Evolutionary conservation across 306 rosid genomes (phyloP).

Genomic region (Mucuna pruriens): DNA sequence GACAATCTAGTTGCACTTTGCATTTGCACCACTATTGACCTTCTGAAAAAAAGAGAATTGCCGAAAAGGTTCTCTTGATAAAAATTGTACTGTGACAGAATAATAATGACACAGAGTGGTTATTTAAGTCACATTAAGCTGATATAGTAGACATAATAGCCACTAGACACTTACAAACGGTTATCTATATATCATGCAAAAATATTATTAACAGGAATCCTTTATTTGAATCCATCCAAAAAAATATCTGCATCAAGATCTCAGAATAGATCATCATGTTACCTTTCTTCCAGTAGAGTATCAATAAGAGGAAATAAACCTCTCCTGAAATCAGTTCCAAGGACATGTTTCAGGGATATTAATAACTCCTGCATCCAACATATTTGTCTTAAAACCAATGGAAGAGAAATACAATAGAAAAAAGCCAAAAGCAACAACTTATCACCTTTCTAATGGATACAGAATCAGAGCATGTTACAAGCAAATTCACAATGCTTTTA

Average conservation of each 20-base stretch:
- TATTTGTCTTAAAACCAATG: slow-evolving; percentile 19
- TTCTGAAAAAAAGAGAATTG: background rate
- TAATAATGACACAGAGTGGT: background rate
- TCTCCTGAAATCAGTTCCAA: slow-evolving; percentile 97
- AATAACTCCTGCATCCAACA: slow-evolving; percentile 83
- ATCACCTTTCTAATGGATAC: slow-evolving; percentile 95
- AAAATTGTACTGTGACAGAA: background rate
- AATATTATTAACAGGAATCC: slow-evolving; percentile 12
- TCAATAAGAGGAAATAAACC: slow-evolving; percentile 98
- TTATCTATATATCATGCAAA: slow-evolving; percentile 4
- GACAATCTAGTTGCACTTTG: slow-evolving; percentile 5
- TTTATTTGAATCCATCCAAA: slow-evolving; percentile 3
- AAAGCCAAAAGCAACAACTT: slow-evolving; percentile 20
- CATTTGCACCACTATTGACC: slow-evolving; percentile 10
- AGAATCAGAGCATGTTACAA: slow-evolving; percentile 98
- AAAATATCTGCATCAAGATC: slow-evolving; percentile 6
- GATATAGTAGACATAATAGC: background rate
- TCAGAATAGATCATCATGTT: slow-evolving; percentile 37
- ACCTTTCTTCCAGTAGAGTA: slow-evolving; percentile 95
- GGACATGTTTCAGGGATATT: slow-evolving; percentile 96
- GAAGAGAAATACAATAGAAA: slow-evolving; percentile 18
- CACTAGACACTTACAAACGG: background rate
- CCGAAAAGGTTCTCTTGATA: background rate
- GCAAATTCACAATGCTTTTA: slow-evolving; percentile 97
- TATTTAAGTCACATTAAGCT: background rate